phyloP scores from a whole-genome alignment of 2,329 filamentous ascomycete species.

The Drechslerella stenobrocha region DNA sequence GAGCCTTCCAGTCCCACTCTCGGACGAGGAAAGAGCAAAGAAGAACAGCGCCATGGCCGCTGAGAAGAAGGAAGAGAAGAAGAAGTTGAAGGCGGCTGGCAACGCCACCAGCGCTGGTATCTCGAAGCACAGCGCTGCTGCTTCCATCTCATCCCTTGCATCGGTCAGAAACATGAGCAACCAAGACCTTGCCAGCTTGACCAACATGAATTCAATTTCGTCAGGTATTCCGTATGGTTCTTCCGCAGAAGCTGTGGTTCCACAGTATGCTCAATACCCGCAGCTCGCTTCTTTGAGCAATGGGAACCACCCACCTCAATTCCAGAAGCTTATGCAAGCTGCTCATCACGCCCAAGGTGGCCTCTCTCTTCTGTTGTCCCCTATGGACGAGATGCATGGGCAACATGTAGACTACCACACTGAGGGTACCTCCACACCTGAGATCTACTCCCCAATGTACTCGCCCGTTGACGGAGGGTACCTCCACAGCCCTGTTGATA shows the following conservation, averaged over 20 bases:
- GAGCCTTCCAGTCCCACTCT: conserved; percentile 64
- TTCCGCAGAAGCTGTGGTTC: conserved; percentile 32
- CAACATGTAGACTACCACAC: conserved; percentile 44
- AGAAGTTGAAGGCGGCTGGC: conserved; percentile 45
- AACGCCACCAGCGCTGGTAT: conserved; percentile 39
- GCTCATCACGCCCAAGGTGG: conserved; percentile 44
- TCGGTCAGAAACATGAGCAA: conserved; percentile 47
- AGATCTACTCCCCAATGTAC: conserved; percentile 46
- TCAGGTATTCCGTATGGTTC: conserved; percentile 37
- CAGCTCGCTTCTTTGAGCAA: conserved; percentile 39
- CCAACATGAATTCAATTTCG: conserved; percentile 39
- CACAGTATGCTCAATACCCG: conserved; percentile 43
- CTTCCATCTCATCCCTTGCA: conserved; percentile 45
- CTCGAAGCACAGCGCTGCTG: conserved; percentile 48
- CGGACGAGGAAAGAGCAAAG: conserved; percentile 43
- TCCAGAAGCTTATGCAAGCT: conserved; percentile 48
- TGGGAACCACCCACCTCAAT: conserved; percentile 45
- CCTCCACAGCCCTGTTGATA: conserved; percentile 47
- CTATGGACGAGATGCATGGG: conserved; percentile 47
- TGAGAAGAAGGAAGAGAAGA: conserved; percentile 48
- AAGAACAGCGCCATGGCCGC: conserved; percentile 48
- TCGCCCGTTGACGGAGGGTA: conserved; percentile 41
- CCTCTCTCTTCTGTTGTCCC: conserved; percentile 40
- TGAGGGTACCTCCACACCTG: conserved; percentile 40
- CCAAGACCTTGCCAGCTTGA: conserved; percentile 45